Percentiles rank a stretch among this genome's conserved stretches.
Evolutionary conservation across 441 rosid genomes (phyloP).

Genomic region (Lepidium campestre): DNA sequence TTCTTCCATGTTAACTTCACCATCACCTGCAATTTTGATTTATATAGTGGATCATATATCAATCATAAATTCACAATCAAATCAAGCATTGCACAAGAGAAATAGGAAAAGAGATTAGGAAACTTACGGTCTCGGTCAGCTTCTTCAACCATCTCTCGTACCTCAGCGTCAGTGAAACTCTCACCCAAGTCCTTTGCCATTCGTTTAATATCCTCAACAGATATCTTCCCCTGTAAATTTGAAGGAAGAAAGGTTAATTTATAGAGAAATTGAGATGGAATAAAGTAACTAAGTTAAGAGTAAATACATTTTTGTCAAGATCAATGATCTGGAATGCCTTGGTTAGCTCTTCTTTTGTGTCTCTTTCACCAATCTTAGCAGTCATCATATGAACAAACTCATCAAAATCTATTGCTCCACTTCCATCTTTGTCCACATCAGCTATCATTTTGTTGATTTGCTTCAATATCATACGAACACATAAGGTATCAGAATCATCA

Average conservation of each 20-base stretch:
- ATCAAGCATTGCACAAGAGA: not conserved
- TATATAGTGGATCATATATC: not conserved
- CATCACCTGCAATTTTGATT: conserved; percentile 50
- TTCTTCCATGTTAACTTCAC: conserved; percentile 69
- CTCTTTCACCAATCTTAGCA: conserved; percentile 92
- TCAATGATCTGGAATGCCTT: conserved; percentile 86
- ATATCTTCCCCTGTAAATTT: conserved; percentile 72
- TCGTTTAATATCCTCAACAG: conserved; percentile 56
- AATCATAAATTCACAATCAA: not conserved
- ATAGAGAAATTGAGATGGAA: not conserved
- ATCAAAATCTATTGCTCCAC: conserved; percentile 93
- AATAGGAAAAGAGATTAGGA: not conserved
- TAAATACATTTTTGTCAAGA: conserved; percentile 72
- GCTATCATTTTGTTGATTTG: conserved; percentile 97
- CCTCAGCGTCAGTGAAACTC: conserved; percentile 69
- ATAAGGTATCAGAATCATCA: not conserved
- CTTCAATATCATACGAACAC: conserved; percentile 23
- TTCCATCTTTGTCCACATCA: conserved; percentile 98
- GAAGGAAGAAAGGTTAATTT: not conserved
- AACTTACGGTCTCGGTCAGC: conserved; percentile 85
- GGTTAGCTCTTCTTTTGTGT: conserved; percentile 78
- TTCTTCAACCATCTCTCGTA: conserved; percentile 83
- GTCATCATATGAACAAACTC: conserved; percentile 98
- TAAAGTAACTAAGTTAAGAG: not conserved
- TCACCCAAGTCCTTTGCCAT: conserved; percentile 86